These are phyloP conservation scores for Paramyrothecium roridum DNA, from an alignment of 2,329 filamentous ascomycete species.

Conservation along the genomic window DNA sequence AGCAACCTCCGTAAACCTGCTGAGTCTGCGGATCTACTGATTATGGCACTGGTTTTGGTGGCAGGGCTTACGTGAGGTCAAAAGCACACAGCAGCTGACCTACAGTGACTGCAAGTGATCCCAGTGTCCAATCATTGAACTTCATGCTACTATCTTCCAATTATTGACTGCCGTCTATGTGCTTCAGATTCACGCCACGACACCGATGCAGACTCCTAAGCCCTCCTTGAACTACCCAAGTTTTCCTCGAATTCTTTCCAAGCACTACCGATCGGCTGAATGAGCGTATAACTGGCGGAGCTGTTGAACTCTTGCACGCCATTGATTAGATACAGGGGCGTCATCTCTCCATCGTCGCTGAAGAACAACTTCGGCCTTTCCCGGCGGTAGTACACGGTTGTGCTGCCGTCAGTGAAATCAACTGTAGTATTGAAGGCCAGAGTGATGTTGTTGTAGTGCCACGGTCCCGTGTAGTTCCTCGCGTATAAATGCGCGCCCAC, in stretches of 20 bases:
- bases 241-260: background rate
- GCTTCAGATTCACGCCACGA: too few relatives aligned
- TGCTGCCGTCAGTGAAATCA: conserved; percentile 27
- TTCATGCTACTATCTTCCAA: too few relatives aligned
- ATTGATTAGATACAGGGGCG: conserved; percentile 38
- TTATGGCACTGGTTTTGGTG: too few relatives aligned
- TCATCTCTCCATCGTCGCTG: conserved; percentile 36
- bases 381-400: conserved; percentile 31
- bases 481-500: background rate
- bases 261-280: background rate
- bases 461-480: background rate
- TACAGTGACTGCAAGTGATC: too few relatives aligned
- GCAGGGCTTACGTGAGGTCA: too few relatives aligned
- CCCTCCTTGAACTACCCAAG: background rate
- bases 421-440: background rate
- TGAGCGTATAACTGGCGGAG: background rate
- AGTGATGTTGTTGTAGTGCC: conserved; percentile 1
- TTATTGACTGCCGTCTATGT: too few relatives aligned
- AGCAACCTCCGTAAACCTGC: too few relatives aligned
- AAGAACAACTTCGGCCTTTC: conserved; percentile 43
- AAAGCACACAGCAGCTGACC: too few relatives aligned
- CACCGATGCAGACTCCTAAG: too few relatives aligned
- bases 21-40: too few relatives aligned
- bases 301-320: conserved; percentile 36
- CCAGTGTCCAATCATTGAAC: too few relatives aligned